Evolutionary conservation across 1,284 basidiomycete species (phyloP), one percentile per base, ranked within the genome.

Genomic region (Schizophyllum amplum): DNA sequence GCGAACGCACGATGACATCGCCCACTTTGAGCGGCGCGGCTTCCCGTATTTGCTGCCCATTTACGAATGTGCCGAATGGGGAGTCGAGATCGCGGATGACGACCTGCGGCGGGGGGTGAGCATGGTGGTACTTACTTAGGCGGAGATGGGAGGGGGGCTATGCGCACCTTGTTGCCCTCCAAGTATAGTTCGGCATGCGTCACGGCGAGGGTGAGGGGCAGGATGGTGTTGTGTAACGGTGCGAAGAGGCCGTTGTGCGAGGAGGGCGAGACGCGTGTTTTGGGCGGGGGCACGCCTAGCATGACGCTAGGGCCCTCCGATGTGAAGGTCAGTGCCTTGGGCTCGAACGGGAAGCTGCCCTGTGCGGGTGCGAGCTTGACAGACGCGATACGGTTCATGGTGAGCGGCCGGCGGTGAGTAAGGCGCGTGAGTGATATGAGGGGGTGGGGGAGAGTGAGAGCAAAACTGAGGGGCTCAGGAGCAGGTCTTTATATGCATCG

Each of bases 51-150:
- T 66, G 69, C 54, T 67, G 56, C 24, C 71, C 72, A 53, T 79
- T 79, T 50, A 79, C 66, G 58, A 68, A 76, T 26, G 78, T 79
- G 11, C 78, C 76, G 54, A 75, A 73, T 9, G 69, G 61, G 4
- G 76, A 71, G 21, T 71, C 70, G 47, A 75, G 68, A 63, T 80
- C 77, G 46, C 71, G 70, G 55, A 79, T 72, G 56, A 69, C 72
- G 21, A 76, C 63, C 77, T 79, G 57, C 24, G 21, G 48, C 5
- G 17, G 46, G 21, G n/a, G 15, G n/a, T 23, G 4, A 52, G 50
- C 20, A 47, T 33, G 53, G 24, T 42, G n/a, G 53, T 51, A 56
- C 48, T 21, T 17, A 55, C n/a, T n/a, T n/a, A n/a, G n/a, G n/a
- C n/a, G n/a, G 22, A 33, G 58, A 55, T 51, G 51, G 15, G 15